These are phyloP conservation scores for Hypoxylon intermedium DNA, from an alignment of 495 filamentous ascomycete genomes.

Conservation along the genomic window DNA sequence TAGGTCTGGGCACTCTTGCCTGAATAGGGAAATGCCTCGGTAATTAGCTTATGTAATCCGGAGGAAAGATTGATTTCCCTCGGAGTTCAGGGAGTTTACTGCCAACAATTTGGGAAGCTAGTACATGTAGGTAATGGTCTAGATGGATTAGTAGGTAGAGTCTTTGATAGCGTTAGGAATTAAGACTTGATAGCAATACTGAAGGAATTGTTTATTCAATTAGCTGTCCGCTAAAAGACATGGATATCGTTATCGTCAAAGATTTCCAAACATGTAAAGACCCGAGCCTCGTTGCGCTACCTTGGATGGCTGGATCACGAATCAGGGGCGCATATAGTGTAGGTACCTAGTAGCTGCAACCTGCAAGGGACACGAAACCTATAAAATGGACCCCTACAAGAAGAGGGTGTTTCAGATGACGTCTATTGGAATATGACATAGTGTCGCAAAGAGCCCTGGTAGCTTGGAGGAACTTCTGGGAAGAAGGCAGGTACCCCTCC, in stretches of 20 bases:
- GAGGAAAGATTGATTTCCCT: neutral
- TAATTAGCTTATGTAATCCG: slow-evolving; percentile 12
- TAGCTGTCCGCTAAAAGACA: too few relatives aligned
- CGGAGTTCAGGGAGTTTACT: neutral
- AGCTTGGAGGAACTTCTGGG: neutral
- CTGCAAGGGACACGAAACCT: slow-evolving; percentile 34
- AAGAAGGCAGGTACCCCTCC: too few relatives aligned
- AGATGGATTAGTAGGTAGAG: too few relatives aligned
- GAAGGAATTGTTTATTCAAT: too few relatives aligned
- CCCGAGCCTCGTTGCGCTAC: too few relatives aligned
- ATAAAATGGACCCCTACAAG: slow-evolving; percentile 17
- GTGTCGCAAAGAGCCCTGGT: neutral
- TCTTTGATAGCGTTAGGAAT: too few relatives aligned
- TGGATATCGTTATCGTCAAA: too few relatives aligned
- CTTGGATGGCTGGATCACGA: neutral
- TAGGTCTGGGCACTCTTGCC: slow-evolving; percentile 13
- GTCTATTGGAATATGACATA: slow-evolving; percentile 17
- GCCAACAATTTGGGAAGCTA: neutral
- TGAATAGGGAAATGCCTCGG: slow-evolving; percentile 16
- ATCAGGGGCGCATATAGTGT: slow-evolving; percentile 16
- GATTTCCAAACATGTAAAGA: too few relatives aligned
- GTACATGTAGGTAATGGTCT: too few relatives aligned
- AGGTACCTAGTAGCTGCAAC: too few relatives aligned
- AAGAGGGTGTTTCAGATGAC: slow-evolving; percentile 30
- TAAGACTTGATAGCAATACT: too few relatives aligned